Percentiles rank a stretch among this genome's conserved stretches.
phyloP scores from a whole-genome alignment of 1,139 yeast species.

The Scheffersomyces quercinus region DNA sequence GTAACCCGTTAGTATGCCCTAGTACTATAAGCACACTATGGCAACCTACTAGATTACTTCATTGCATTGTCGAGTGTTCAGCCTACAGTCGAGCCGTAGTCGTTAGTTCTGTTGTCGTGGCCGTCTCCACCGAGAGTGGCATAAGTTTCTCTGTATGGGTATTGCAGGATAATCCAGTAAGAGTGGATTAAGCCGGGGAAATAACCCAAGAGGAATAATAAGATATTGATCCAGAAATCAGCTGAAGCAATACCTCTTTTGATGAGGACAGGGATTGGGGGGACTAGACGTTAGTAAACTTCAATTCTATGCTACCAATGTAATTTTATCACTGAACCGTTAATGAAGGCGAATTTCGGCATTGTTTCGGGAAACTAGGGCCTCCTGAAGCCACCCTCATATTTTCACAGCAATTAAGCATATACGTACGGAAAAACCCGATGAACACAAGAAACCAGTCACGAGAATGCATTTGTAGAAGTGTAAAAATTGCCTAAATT shows the following conservation, averaged over 20 bases:
- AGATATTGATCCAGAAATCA: constrained; percentile 70
- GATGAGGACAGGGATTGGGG: constrained; percentile 79
- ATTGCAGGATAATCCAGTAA: constrained; percentile 57
- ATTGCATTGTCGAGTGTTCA: neutral
- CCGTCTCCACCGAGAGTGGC: constrained; percentile 32
- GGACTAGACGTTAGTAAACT: constrained; percentile 36
- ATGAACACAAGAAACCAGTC: constrained; percentile 80
- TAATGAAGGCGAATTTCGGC: too few relatives aligned
- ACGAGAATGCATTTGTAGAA: constrained; percentile 53
- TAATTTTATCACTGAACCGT: too few relatives aligned
- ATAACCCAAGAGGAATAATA: constrained; percentile 75
- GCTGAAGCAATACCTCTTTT: constrained; percentile 74
- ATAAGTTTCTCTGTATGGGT: constrained; percentile 49
- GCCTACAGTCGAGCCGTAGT: constrained; percentile 28
- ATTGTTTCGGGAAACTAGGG: too few relatives aligned
- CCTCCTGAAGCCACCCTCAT: too few relatives aligned
- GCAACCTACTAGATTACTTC: too few relatives aligned
- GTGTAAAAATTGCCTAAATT: too few relatives aligned
- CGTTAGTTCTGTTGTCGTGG: constrained; percentile 25
- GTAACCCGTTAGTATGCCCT: constrained; percentile 3
- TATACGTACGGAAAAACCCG: constrained; percentile 56
- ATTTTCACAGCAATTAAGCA: too few relatives aligned
- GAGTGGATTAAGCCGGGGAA: constrained; percentile 77
- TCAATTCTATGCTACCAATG: too few relatives aligned
- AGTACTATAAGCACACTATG: too few relatives aligned